Evolutionary conservation across 169 alveolate species (phyloP).

Genomic region (Babesia ovata): DNA sequence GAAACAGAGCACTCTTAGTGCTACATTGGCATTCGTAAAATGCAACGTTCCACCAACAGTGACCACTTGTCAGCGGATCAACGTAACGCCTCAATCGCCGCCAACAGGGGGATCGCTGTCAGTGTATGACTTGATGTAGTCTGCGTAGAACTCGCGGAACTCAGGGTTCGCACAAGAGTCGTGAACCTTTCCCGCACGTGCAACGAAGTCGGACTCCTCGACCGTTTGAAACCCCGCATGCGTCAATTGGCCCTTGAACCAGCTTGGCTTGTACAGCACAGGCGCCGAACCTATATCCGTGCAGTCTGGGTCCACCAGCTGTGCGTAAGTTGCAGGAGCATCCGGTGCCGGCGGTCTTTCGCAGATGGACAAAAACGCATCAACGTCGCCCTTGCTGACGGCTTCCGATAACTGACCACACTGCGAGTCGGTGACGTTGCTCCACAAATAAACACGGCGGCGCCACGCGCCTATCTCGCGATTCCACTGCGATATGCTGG

Average conservation of each 20-base stretch:
- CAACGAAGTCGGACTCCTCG: conserved; percentile 38
- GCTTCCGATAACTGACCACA: conserved; percentile 53
- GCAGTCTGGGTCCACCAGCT: conserved; percentile 31
- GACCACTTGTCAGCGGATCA: neutral
- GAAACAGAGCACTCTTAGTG: neutral
- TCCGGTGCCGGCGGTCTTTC: conserved; percentile 36
- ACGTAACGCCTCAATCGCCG: neutral
- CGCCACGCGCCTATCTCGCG: conserved; percentile 74
- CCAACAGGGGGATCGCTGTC: neutral
- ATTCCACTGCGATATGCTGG: conserved; percentile 77
- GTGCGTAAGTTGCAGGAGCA: conserved; percentile 27
- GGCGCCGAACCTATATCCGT: conserved; percentile 5
- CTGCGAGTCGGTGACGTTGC: conserved; percentile 51
- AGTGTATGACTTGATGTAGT: conserved; percentile 14
- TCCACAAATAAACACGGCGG: conserved; percentile 73
- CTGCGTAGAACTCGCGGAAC: conserved; percentile 1
- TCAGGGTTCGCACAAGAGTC: neutral
- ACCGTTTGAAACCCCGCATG: conserved; percentile 53
- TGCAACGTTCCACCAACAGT: too few relatives aligned
- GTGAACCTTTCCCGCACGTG: conserved; percentile 7
- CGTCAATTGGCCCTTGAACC: conserved; percentile 65
- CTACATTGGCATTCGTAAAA: neutral
- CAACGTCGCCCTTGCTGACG: conserved; percentile 56
- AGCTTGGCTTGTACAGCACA: conserved; percentile 52
- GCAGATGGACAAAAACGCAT: conserved; percentile 60